Base-by-base conservation (phyloP, 192 early-diverging fungal genomes). In the Phycomyces nitens region DNA sequence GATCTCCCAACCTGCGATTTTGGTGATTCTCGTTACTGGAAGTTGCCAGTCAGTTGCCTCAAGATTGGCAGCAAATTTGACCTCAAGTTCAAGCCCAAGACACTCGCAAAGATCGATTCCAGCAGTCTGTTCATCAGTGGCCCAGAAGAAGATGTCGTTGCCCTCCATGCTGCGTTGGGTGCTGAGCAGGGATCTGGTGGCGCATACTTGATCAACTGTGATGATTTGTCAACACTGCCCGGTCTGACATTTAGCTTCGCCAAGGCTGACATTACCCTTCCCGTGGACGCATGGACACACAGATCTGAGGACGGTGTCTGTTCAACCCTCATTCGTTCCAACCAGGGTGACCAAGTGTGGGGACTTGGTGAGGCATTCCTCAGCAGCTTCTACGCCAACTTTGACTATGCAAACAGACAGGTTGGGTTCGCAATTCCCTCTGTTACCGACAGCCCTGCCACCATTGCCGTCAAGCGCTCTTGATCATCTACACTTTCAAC, bases 331-430 rank as follows among this genome's bases (percentile, higher is more conserved):
- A 26, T 29, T 27, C 15, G 23, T 5, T 34, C 54, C 6, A 34
- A 56, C 27, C 12, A 23, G 15, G 27, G 24, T 34, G 29, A 38
- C 40, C 26, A 21, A 18, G n/a, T 41, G 34, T 62, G 60, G 60
- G 51, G 60, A 62, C 29, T 20, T 53, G 34, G 51, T 27, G 21
- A 47, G 60, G 21, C 51, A 53, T 40, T 62, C 60, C 16, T 53
- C 50, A 62, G 39, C 51, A 53, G 41, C 51, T 40, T 41, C 51
- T 56, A 56, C 11, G 27, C 29, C 27, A 34, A n/a, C 27, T 56
- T 56, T 5, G 54, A 56, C 27, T 0, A 10, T n/a, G 0, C 11
- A 11, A 34, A 16, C 6, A 27, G 11, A 11, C 54, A 56, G 27
- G 27, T 29, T 10, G 54, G 54, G 3, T 5, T 56, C 1, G 24